These are phyloP conservation scores for Filobasidium uniguttulatum DNA, from an alignment of 1,284 basidiomycete species.

Conservation along the genomic window DNA sequence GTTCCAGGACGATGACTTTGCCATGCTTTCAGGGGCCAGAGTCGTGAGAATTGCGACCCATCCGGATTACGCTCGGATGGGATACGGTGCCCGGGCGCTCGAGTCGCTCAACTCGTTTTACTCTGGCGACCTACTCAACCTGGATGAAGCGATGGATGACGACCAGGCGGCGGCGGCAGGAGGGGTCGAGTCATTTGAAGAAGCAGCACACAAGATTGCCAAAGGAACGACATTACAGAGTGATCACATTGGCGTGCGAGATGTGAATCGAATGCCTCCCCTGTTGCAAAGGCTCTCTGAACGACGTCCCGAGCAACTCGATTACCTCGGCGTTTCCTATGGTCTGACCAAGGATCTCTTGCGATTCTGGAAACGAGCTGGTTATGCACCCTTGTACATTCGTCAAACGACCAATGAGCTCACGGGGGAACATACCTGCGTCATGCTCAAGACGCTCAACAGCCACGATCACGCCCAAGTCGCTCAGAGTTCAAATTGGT, in stretches of 20 bases:
- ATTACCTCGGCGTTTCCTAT: constrained; percentile 94
- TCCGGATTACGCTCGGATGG: constrained; percentile 94
- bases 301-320: constrained; percentile 74
- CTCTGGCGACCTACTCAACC: constrained; percentile 76
- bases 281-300: constrained; percentile 83
- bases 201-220: constrained; percentile 45
- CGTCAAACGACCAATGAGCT: constrained; percentile 88
- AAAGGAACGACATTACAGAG: constrained; percentile 49
- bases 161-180: too few relatives aligned
- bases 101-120: constrained; percentile 81
- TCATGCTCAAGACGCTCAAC: constrained; percentile 74
- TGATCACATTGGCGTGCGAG: constrained; percentile 61
- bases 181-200: constrained; percentile 49
- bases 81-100: constrained; percentile 86
- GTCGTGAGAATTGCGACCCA: constrained; percentile 93
- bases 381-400: constrained; percentile 82
- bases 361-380: constrained; percentile 91
- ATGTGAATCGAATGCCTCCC: constrained; percentile 73
- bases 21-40: constrained; percentile 75
- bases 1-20: constrained; percentile 95
- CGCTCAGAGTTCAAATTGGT: constrained; percentile 52
- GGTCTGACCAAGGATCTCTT: constrained; percentile 80
- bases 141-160: constrained; percentile 54
- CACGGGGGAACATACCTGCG: constrained; percentile 91
- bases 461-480: constrained; percentile 38